Base-by-base conservation (phyloP, 2,329 filamentous ascomycete species). In the Colletotrichum sp. region DNA sequence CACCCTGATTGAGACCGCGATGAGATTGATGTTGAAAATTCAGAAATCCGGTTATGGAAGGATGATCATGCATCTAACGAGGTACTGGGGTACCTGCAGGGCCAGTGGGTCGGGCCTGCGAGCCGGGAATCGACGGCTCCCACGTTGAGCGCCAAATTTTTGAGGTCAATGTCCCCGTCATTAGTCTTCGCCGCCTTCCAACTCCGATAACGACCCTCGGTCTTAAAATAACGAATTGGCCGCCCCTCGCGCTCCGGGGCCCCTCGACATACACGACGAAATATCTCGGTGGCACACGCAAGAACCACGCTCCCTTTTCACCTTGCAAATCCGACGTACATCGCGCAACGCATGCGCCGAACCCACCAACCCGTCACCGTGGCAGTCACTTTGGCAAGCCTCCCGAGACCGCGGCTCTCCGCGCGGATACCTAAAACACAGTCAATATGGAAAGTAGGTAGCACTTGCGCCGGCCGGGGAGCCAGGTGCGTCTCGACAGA, bases 341-440 rank as follows among this genome's bases (percentile, higher is more conserved):
- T 52, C 8, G 63, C 68, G 55, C 75, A 65, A 21, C 75, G 65
- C 71, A 66, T 63, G 63, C 76, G 76, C 70, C 68, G 34, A 75
- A 65, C 71, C 62, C 73, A 21, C 52, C 57, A 52, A 67, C 62
- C 32, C 62, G 65, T 59, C 72, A 78, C 64, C 77, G 77, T 78
- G 77, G 77, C 77, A 67, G 59, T 62, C 77, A 72, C 75, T 70
- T 55, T 85, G 84, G 84, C 84, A 79, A 78, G 78, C 77, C 72
- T 82, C 74, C 84, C 84, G 79, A 83, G 85, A 79, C 82, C 84
- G 83, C 87, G 88, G 85, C 83, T 85, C 80, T 83, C 84, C 81
- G 85, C 86, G 82, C 84, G 85, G 82, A 86, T 87, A 86, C 80
- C 83, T 71, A 80, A 81, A 77, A 83, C 72, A 81, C 78, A 78